Percentiles rank a stretch among this genome's conserved stretches.
phyloP scores from a whole-genome alignment of 805 yeast genomes.

The Metschnikowia noctiluminum region DNA sequence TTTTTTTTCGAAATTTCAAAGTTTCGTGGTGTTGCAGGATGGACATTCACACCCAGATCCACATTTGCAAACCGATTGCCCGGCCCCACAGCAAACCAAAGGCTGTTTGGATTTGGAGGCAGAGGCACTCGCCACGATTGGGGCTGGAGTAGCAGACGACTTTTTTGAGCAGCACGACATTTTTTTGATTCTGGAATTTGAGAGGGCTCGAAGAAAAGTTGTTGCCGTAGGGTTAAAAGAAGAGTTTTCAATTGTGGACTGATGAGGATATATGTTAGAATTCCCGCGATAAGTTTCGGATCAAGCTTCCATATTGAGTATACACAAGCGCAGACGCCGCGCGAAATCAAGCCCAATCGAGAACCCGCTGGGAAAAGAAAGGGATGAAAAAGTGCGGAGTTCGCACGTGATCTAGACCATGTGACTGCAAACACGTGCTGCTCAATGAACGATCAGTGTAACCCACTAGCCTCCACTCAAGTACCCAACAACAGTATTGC shows the following conservation, averaged over 20 bases:
- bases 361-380: background rate
- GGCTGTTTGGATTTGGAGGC: slow-evolving; percentile 14
- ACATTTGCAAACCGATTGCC: slow-evolving; percentile 38
- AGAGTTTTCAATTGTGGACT: background rate
- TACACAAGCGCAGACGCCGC: slow-evolving; percentile 2
- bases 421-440: background rate
- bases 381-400: background rate
- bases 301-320: slow-evolving; percentile 10
- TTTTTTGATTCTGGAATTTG: background rate
- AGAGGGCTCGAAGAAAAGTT: background rate
- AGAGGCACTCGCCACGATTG: slow-evolving; percentile 11
- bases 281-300: slow-evolving; percentile 9
- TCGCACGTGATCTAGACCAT: background rate
- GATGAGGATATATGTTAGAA: background rate
- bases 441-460: too few species aligned
- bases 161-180: slow-evolving; percentile 20
- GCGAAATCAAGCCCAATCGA: background rate
- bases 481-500: too few species aligned
- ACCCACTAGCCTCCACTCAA: too few species aligned
- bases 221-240: background rate
- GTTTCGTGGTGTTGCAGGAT: slow-evolving; percentile 42
- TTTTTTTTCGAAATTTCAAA: too few species aligned
- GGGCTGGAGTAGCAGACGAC: slow-evolving; percentile 10
- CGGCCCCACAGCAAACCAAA: slow-evolving; percentile 25
- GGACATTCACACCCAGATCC: slow-evolving; percentile 39